A percentile compares a stretch with the other conserved stretches of the same genome.
phyloP scores from a whole-genome alignment of 1,284 basidiomycete species.

The Trichosporon coremiiforme region DNA sequence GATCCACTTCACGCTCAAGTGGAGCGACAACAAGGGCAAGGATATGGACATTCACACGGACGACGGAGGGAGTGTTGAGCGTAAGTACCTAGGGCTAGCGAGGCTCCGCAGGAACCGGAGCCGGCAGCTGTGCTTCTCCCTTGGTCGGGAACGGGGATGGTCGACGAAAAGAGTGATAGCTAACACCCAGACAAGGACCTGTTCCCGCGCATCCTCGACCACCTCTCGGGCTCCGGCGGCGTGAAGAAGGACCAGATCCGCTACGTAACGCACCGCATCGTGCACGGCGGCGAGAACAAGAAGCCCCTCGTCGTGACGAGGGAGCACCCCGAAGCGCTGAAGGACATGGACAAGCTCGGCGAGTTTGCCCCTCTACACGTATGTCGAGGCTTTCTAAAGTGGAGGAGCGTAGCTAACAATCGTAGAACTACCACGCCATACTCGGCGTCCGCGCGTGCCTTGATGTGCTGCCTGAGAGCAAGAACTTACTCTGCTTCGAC shows the following conservation, averaged over 20 bases:
- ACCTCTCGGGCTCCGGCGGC: constrained; percentile 40
- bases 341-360: constrained; percentile 72
- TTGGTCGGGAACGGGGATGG: too few relatives aligned
- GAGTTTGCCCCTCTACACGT: constrained; percentile 77
- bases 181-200: constrained; percentile 46
- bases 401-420: constrained; percentile 19
- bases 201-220: constrained; percentile 49
- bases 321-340: constrained; percentile 61
- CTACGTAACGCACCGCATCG: constrained; percentile 58
- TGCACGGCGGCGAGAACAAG: constrained; percentile 76
- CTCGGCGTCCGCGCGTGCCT: constrained; percentile 62
- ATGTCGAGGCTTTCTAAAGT: too few relatives aligned
- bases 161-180: not conserved
- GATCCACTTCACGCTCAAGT: constrained; percentile 46
- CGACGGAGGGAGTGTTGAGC: constrained; percentile 45
- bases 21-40: constrained; percentile 36
- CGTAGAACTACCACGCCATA: constrained; percentile 60
- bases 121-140: too few relatives aligned
- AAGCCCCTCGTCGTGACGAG: constrained; percentile 67
- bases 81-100: constrained; percentile 37
- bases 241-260: constrained; percentile 49
- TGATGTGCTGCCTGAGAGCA: constrained; percentile 63
- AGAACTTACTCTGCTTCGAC: constrained; percentile 66
- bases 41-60: constrained; percentile 47
- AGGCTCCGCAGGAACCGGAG: not conserved